Evolutionary conservation across 1,139 yeast genomes (phyloP).

Genomic region (Protomyces macrosporus): DNA sequence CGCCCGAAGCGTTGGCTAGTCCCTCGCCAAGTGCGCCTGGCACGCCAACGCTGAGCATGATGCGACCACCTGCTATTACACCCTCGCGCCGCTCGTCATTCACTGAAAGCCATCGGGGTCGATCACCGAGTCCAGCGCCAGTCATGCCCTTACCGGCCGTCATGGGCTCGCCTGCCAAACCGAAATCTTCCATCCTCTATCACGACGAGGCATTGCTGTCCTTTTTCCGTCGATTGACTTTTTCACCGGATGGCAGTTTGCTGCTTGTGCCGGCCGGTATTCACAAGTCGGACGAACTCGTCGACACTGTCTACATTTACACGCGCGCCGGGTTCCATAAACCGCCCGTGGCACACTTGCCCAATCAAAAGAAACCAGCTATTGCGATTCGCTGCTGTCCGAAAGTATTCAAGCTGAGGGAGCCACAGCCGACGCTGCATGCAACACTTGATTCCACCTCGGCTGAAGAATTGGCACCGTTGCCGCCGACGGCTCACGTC

Average conservation of each 20-base stretch:
- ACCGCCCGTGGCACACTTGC: constrained; percentile 69
- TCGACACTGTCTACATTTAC: constrained; percentile 71
- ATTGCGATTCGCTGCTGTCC: constrained; percentile 77
- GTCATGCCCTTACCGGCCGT: constrained; percentile 45
- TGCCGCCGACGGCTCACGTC: neutral
- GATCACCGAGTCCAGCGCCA: constrained; percentile 35
- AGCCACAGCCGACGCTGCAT: constrained; percentile 14
- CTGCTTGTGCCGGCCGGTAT: constrained; percentile 81
- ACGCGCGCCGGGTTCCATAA: constrained; percentile 62
- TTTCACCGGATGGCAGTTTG: constrained; percentile 84
- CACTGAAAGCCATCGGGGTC: constrained; percentile 33
- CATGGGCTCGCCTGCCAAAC: constrained; percentile 37
- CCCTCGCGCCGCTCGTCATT: constrained; percentile 34
- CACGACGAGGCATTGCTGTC: constrained; percentile 85
- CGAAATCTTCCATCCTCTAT: constrained; percentile 42
- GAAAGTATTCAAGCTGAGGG: constrained; percentile 46
- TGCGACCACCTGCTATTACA: constrained; percentile 33
- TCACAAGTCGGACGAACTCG: constrained; percentile 45
- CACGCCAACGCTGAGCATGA: constrained; percentile 29
- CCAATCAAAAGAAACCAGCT: constrained; percentile 79
- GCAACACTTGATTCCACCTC: constrained; percentile 2
- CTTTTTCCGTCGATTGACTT: constrained; percentile 75
- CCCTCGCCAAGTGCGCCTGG: constrained; percentile 33
- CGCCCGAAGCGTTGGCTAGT: constrained; percentile 26
- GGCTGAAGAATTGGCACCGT: neutral